Conservation (phyloP, 1,284 basidiomycete genomes). For the Fomitopsis palustris region DNA sequence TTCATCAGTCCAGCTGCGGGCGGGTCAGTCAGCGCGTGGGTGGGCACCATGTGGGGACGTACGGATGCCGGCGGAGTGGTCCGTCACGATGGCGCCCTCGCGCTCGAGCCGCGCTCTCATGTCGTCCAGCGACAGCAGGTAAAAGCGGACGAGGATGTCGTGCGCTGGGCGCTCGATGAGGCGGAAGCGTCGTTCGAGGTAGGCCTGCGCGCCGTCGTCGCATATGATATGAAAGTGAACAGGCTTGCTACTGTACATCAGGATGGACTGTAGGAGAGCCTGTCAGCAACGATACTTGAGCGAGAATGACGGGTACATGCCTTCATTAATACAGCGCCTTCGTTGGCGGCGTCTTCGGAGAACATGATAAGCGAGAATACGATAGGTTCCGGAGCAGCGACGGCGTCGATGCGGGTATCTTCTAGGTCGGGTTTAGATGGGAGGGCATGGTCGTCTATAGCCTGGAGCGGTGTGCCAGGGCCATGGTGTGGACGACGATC, state of each 20-base stretch:
- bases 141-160: slow-evolving; percentile 37
- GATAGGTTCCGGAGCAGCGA: slow-evolving; percentile 26
- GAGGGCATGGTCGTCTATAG: background rate
- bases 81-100: slow-evolving; percentile 41
- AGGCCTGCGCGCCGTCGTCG: slow-evolving; percentile 36
- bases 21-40: background rate
- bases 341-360: slow-evolving; percentile 38
- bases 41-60: slow-evolving; percentile 19
- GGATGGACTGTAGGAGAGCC: slow-evolving; percentile 33
- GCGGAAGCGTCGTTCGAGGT: slow-evolving; percentile 33
- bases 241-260: slow-evolving; percentile 41
- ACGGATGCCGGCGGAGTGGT: slow-evolving; percentile 46
- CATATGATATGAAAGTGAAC: slow-evolving; percentile 47
- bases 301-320: slow-evolving; percentile 20
- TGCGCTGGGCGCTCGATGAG: slow-evolving; percentile 36
- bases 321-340: slow-evolving; percentile 44
- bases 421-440: background rate
- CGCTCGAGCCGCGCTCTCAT: slow-evolving; percentile 42
- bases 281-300: background rate
- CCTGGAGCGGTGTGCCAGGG: background rate
- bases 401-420: background rate
- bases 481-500: background rate
- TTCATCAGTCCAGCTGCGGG: slow-evolving; percentile 43
- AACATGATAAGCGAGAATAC: slow-evolving; percentile 45
- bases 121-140: slow-evolving; percentile 34